phyloP scores from a whole-genome alignment of 108 stramenopile species.

The Cylindrotheca closterium region DNA sequence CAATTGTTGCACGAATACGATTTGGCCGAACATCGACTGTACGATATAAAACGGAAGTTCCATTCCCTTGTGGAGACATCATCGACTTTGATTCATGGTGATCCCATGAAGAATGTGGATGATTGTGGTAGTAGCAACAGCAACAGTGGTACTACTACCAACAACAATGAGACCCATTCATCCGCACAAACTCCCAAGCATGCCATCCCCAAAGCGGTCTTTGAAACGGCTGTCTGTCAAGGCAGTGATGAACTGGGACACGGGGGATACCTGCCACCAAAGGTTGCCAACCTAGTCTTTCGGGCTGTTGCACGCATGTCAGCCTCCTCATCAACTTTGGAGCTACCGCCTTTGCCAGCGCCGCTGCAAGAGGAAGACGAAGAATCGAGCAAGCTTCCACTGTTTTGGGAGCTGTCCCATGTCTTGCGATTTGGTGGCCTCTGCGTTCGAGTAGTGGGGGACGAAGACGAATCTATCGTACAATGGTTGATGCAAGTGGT shows the following conservation, averaged over 20 bases:
- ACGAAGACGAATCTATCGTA: slow-evolving; percentile 22
- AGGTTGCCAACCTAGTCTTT: slow-evolving; percentile 67
- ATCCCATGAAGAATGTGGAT: slow-evolving; percentile 24
- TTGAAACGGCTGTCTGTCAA: slow-evolving; percentile 48
- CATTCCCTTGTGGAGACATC: slow-evolving; percentile 60
- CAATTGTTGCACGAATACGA: slow-evolving; percentile 35
- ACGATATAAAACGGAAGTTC: slow-evolving; percentile 81
- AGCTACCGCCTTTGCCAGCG: slow-evolving; percentile 6
- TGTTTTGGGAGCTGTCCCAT: slow-evolving; percentile 70
- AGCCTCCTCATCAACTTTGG: slow-evolving; percentile 11
- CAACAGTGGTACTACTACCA: slow-evolving; percentile 6
- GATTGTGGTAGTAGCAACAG: not conserved
- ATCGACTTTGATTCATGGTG: slow-evolving; percentile 39
- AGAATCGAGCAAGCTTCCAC: not conserved
- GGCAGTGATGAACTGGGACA: slow-evolving; percentile 71
- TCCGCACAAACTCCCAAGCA: slow-evolving; percentile 48
- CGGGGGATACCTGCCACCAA: slow-evolving; percentile 70
- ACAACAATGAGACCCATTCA: not conserved
- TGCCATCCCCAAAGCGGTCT: slow-evolving; percentile 55
- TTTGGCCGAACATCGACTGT: slow-evolving; percentile 45
- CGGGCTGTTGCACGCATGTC: slow-evolving; percentile 24
- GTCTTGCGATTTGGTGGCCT: slow-evolving; percentile 79
- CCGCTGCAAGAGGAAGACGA: not conserved
- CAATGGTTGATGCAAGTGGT: slow-evolving; percentile 28
- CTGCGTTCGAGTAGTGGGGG: slow-evolving; percentile 53